Base-by-base conservation (phyloP, 2,329 filamentous ascomycete species). In the Moelleriella libera region DNA sequence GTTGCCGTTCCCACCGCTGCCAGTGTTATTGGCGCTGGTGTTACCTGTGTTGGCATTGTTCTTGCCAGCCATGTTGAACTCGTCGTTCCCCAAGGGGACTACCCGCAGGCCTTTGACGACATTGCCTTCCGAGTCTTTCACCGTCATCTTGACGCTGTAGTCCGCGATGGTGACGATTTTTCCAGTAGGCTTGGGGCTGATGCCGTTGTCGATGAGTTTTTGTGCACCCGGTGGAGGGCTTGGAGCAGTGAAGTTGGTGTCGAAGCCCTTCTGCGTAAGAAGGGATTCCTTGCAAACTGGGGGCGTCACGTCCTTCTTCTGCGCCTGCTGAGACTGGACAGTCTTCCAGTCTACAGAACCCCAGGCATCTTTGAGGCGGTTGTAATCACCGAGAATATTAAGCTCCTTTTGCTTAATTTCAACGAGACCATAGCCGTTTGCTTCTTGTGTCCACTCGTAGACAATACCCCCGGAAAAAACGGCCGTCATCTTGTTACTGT, bases 171-270 rank as follows among this genome's bases (percentile, higher is more conserved):
- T 63, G 52, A 95, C 74, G 47, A 95, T 65, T 66, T 82, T 78
- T 56, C 83, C 83, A 11, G 61, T 66, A 40, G 80, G 79, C 48
- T 80, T 75, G 52, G 76, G 76, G 45, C 65, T 68, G 50, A 94
- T 76, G 52, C 90, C 89, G 45, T 83, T 78, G 54, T 85, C 71
- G 60, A 96, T 90, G 58, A 95, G 72, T 43, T 76, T 71, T 51
- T 81, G 71, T 40, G 80, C 82, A 53, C 81, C 84, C 4, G 75
- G 69, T 10, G 88, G 88, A 5, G 78, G 71, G 4, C 59, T 66
- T 44, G 84, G 89, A 49, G 95, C 69, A 43, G 81, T 82, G 69
- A 94, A 97, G 71, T 87, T 83, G 63, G 69, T 81, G 65, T 75
- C 76, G 71, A 95, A 94, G 51, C 73, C 75, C 50, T 74, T 67